Evolutionary conservation across 495 filamentous ascomycete genomes (phyloP), one percentile per base, ranked within the genome.

Genomic region (Lasiosphaeria ovina): DNA sequence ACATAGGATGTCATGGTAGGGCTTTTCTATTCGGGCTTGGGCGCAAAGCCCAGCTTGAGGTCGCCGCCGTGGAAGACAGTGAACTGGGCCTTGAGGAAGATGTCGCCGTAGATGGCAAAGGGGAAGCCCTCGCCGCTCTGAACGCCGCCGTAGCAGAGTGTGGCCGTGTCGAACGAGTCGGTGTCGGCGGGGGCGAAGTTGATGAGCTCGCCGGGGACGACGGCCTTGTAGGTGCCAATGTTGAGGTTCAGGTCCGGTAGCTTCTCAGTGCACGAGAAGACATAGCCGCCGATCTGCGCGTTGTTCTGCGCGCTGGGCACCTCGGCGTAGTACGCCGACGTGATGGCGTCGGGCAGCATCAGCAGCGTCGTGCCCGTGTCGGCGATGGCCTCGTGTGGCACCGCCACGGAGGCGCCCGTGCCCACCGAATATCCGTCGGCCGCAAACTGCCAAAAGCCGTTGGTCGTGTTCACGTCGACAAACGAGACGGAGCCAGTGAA

Each of bases 1-100:
- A 24, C 24, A 24, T 24, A 24, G 24, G 2, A 24, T 24, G 24
- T 24, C 24, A 24, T 24, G 24, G 24, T 24, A 24, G 24, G 24
- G 24, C 24, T 24, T 0, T n/a, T 47, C 16, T 47, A 51, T 17
- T 7, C 35, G 3, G 67, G 62, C 69, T 82, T 83, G 36, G 72
- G 67, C n/a, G 87, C 88, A 72, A 89, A 86, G 8, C 87, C 89
- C 50, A 91, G 69, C 54, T 77, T 69, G 74, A 72, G 6, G 71
- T 77, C 35, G 74, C 74, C 36, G 0, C 79, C 76, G 57, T 92
- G 84, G 64, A 92, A 92, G 4, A 95, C 85, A 10, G 87, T 89
- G 61, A 89, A 93, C 71, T 91, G 87, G 69, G 82, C 83, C 81
- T 94, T 93, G 60, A 95, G 81, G 74, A 93, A 93, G 58, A 93